These are phyloP conservation scores for Xylaria scruposa DNA, from an alignment of 495 filamentous ascomycete genomes.

Conservation along the genomic window DNA sequence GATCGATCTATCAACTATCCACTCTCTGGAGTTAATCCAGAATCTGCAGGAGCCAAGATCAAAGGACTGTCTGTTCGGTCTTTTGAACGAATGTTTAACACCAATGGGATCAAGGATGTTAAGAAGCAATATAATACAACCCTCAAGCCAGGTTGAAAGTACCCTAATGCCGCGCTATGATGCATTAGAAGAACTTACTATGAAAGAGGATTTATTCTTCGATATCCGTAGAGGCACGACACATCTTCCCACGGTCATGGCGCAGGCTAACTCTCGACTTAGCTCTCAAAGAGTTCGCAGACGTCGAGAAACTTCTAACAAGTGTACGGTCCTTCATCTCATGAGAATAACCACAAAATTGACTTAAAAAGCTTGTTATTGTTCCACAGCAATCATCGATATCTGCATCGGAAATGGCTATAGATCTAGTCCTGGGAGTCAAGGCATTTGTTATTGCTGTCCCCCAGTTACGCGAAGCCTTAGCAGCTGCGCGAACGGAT, in stretches of 20 bases:
- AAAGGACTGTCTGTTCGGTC: conserved; percentile 78
- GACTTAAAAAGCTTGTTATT: conserved; percentile 46
- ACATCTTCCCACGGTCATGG: not conserved
- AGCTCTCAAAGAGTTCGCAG: conserved; percentile 77
- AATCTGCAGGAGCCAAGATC: conserved; percentile 79
- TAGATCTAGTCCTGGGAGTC: conserved; percentile 87
- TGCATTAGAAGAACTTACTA: conserved; percentile 81
- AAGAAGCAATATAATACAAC: conserved; percentile 84
- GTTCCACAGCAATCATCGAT: conserved; percentile 63
- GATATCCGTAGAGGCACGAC: conserved; percentile 68
- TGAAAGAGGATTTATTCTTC: conserved; percentile 87
- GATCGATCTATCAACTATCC: conserved; percentile 86
- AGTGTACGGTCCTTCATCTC: conserved; percentile 47
- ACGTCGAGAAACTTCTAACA: conserved; percentile 72
- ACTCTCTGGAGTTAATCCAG: conserved; percentile 86
- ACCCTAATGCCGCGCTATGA: conserved; percentile 72
- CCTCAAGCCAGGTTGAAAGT: conserved; percentile 73
- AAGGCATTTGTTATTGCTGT: conserved; percentile 79
- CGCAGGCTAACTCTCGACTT: conserved; percentile 28
- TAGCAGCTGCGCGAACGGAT: conserved; percentile 68
- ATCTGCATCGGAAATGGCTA: conserved; percentile 73
- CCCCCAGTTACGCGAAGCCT: conserved; percentile 68
- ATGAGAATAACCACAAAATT: conserved; percentile 27
- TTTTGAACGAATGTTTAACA: conserved; percentile 84
- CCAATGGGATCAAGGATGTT: conserved; percentile 87